Evolutionary conservation across 2,329 filamentous ascomycete species (phyloP), one percentile per base, ranked within the genome.

Genomic region (Purpureocillium lavendulum): DNA sequence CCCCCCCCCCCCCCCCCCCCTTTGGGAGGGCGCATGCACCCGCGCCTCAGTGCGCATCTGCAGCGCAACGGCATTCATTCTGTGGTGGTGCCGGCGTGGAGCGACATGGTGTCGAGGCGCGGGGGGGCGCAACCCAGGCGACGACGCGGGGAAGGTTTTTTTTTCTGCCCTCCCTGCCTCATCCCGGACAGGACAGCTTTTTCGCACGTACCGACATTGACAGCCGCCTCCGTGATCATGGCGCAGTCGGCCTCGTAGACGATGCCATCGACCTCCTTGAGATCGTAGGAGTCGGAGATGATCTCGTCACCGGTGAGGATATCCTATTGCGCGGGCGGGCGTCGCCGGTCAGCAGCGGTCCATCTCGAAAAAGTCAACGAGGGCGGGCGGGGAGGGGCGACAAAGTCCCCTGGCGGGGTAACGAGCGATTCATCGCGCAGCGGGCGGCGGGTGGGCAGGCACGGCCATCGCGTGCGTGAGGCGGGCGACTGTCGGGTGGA

Each of bases 241-340:
- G 75, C 73, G 70, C 89, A 95, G 71, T 98, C 84, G 61, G 82
- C 83, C 74, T 97, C 90, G 71, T 85, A 97, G 56, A 84, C 80
- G 53, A 85, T 72, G 52, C 78, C 80, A 64, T 89, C 85, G 48
- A 90, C 62, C 64, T 84, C 73, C 72, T 86, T 87, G 61, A 94
- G 66, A 54, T 88, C 74, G 73, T 83, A 96, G 54, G 85, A 92
- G 72, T 97, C 90, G 59, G 92, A 94, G 80, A 97, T 82, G 66
- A 98, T 77, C 83, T 98, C 92, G 71, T 96, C 90, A 51, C 72
- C 86, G 67, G 79, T 85, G 68, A 96, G 64, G 56, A 92, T 70
- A 64, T 98, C 92, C 92, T 98, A 57, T 45, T 35, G 31, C 37
- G 35, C 45, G 50, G 51, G 53, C 49, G n/a, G n/a, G n/a, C n/a